Conservation (phyloP, 1,284 basidiomycete genomes). For the Meripilus lineatus region DNA sequence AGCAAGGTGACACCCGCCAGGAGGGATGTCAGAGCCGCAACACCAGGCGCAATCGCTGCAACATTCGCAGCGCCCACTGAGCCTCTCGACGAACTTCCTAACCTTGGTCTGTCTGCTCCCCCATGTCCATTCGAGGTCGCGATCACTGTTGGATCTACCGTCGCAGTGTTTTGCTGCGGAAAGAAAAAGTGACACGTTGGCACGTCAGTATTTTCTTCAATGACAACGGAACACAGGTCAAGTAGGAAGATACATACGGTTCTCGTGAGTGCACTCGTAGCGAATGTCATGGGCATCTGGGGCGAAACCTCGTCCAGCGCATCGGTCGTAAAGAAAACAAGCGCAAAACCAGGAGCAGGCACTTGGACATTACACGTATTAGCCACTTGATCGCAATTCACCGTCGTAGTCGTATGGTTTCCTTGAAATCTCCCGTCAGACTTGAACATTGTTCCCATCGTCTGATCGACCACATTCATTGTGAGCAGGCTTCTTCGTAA, state of each 20-base stretch:
- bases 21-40: neutral
- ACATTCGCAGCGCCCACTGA: constrained; percentile 19
- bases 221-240: neutral
- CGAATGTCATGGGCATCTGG: constrained; percentile 42
- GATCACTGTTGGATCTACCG: constrained; percentile 26
- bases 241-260: constrained; percentile 19
- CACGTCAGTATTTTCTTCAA: no score
- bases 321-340: constrained; percentile 61
- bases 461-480: constrained; percentile 47
- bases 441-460: constrained; percentile 55
- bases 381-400: constrained; percentile 45
- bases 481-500: neutral
- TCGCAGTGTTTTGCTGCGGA: constrained; percentile 19
- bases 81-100: constrained; percentile 30
- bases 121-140: constrained; percentile 31
- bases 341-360: constrained; percentile 63
- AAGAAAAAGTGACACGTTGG: no score
- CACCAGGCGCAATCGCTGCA: no score
- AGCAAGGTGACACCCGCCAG: no score
- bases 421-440: constrained; percentile 65
- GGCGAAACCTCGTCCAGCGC: constrained; percentile 37
- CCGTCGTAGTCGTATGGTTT: constrained; percentile 42
- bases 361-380: constrained; percentile 58
- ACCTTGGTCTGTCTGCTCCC: constrained; percentile 17
- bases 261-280: constrained; percentile 49